Base-by-base conservation (phyloP, 768 basidiomycete genomes). In the Pholiota conissans region DNA sequence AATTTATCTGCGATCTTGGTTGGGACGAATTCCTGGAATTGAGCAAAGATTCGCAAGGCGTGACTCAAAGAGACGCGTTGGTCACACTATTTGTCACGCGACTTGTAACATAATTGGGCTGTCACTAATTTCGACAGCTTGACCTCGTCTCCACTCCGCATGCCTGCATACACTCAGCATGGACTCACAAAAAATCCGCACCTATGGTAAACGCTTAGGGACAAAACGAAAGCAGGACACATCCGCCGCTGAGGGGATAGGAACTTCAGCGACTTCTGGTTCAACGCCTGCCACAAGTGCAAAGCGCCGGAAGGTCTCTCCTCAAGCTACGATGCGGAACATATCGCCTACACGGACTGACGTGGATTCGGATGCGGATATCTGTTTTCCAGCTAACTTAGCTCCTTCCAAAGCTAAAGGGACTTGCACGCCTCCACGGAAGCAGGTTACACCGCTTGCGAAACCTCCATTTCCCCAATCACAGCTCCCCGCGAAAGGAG, bases 161-260 rank as follows among this genome's bases (percentile, higher is more conserved):
- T 45, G 42, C 16, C 37, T 16, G 16, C 50, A 26, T 52, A 7
- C 14, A 32, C 29, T 32, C 6, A 40, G 20, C 29, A 54, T 54
- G 53, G 53, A 54, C 30, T 47, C 68, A 1, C 65, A 66, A 61
- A 69, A 68, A 52, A 49, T 69, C 3, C 67, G 71, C 55, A 79
- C 75, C 2, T 79, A 79, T 59, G 69, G 74, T 14, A 76, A 70
- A 50, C 71, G 68, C 54, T 50, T 55, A 4, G 60, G 52, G 9
- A 51, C 57, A 34, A 69, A 67, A 56, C 53, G 66, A 40, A 67
- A 64, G 48, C 57, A 61, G 16, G 49, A 50, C 14, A 10, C 37
- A 3, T 32, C 55, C 18, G 16, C 18, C 39, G n/a, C 28, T 4
- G 59, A 58, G n/a, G 37, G 18, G 10, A 52, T 49, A 34, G 37